These are phyloP conservation scores for Aspergillus caelatus DNA, from an alignment of 2,329 filamentous ascomycete species.

Conservation along the genomic window DNA sequence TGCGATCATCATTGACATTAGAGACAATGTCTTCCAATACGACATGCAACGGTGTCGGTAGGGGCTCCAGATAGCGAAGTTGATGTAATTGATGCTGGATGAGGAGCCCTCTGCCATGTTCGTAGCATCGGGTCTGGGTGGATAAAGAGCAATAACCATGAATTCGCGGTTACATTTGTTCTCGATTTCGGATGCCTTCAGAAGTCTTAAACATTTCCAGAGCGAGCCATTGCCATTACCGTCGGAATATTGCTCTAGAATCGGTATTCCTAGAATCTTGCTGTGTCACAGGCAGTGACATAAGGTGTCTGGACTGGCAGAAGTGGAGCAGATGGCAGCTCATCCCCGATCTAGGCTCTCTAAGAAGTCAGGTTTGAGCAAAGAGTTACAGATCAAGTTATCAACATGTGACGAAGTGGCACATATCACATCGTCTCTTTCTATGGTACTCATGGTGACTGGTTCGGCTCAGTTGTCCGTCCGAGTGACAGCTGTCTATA, in stretches of 20 bases:
- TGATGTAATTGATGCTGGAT: background rate
- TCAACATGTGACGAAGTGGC: background rate
- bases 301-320: background rate
- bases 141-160: background rate
- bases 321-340: background rate
- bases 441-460: background rate
- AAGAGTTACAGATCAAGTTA: background rate
- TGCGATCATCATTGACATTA: background rate
- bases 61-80: no score
- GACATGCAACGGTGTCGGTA: background rate
- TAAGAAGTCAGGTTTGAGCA: background rate
- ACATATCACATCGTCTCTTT: background rate
- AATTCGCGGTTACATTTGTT: background rate
- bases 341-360: background rate
- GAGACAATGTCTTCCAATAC: background rate
- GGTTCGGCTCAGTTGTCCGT: background rate
- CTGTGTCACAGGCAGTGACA: background rate
- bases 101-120: background rate
- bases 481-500: background rate
- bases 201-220: background rate
- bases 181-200: background rate
- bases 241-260: background rate
- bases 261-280: background rate
- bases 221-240: background rate
- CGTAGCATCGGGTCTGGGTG: background rate